Base-by-base conservation (phyloP, 2,329 filamentous ascomycete genomes). In the Fusarium nanum region DNA sequence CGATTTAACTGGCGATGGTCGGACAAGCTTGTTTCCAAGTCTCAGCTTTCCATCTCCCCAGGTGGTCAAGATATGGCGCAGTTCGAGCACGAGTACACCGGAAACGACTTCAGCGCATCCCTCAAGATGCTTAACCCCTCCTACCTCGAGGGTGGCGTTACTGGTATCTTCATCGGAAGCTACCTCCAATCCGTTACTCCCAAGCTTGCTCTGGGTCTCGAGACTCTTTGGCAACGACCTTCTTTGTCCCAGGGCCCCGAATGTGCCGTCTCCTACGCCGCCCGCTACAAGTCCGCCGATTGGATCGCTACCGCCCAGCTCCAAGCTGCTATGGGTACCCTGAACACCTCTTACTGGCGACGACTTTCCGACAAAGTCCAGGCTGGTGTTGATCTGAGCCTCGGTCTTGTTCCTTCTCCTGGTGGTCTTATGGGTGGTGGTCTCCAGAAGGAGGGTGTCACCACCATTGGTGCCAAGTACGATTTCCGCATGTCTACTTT, bases 111-210 rank as follows among this genome's bases (percentile, higher is more conserved):
- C 83, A 95, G 92, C 46, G 93, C 94, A 25, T 95, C 93, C 44
- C 78, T 99, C 75, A 99, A 98, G 86, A 91, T 93, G 77, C 88
- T 98, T 78, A 98, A 98, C 85, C 96, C 96, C n/a, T 98, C 94
- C 8, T 85, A 91, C 73, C 88, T 99, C 56, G 94, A 98, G 79
- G 95, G 96, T 63, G 93, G 94, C 59, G 82, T 98, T 54, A 99
- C 95, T 27, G 96, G 96, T 76, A 97, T 98, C 82, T 93, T 93
- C 80, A 94, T 99, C 77, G 94, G 93, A 75, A 96, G 92, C 85
- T 98, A 98, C 83, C 88, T 99, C 64, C 96, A 99, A 83, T 93
- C 94, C 53, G 84, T 99, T 67, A 99, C 96, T 42, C 92, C 93
- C 67, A 91, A 88, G 76, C 88, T 99, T 68, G 89, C 95, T 50